A percentile compares a stretch with the other conserved stretches of the same genome.
Evolutionary conservation across 768 basidiomycete genomes (phyloP).

Genomic region (Kwoniella botswanensis): DNA sequence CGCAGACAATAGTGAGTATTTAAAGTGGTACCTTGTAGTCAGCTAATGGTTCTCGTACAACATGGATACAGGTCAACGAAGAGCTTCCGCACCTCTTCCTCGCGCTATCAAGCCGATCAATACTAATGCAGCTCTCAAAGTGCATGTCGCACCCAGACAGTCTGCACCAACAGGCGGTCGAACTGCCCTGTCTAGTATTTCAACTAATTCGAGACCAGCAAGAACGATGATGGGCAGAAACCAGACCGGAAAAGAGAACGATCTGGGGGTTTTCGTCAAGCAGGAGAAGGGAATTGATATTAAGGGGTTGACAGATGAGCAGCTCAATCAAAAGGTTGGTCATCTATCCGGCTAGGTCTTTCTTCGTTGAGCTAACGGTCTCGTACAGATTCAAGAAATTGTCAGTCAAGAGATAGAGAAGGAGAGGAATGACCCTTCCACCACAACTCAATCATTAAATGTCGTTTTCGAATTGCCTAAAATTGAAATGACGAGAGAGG

Average conservation of each 20-base stretch:
- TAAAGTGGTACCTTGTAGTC: too few relatives aligned
- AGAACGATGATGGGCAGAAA: not conserved
- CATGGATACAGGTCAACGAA: not conserved
- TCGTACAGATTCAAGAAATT: slow-evolving; percentile 15
- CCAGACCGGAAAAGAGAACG: slow-evolving; percentile 7
- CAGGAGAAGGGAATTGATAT: not conserved
- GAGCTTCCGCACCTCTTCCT: slow-evolving; percentile 8
- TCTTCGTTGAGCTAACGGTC: not conserved
- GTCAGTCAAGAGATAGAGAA: not conserved
- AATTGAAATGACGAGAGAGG: not conserved
- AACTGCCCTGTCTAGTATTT: slow-evolving; percentile 2
- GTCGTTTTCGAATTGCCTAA: not conserved
- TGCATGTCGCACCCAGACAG: slow-evolving; percentile 1
- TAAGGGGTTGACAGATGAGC: slow-evolving; percentile 5
- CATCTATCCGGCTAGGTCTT: not conserved
- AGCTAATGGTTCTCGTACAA: too few relatives aligned
- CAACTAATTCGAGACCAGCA: not conserved
- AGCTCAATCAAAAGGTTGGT: slow-evolving; percentile 15
- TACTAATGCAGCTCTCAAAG: slow-evolving; percentile 4
- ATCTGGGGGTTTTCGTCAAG: not conserved
- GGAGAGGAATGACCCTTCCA: not conserved
- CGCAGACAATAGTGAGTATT: slow-evolving; percentile 68
- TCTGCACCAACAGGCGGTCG: slow-evolving; percentile 1
- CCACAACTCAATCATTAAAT: not conserved
- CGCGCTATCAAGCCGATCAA: not conserved